Conservation (phyloP, 1,284 basidiomycete species). For the Malassezia dermatis region DNA sequence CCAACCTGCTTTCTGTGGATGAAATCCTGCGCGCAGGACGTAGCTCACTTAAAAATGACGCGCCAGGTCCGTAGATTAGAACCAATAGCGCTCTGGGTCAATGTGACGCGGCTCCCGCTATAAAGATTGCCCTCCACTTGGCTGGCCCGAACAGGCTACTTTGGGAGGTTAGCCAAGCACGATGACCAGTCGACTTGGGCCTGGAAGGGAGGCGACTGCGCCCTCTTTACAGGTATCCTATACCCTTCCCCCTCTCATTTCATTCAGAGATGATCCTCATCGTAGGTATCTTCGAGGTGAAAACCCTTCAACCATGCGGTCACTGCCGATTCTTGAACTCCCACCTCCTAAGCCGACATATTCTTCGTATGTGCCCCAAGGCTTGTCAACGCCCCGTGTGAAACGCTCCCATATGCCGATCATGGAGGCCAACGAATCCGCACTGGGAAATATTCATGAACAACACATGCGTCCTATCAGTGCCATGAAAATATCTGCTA, state of each 20-base stretch:
- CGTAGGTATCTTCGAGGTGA: conserved; percentile 1
- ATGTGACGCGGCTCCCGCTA: neutral
- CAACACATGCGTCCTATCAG: conserved; percentile 38
- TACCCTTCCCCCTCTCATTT: conserved; percentile 21
- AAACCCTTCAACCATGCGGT: conserved; percentile 10
- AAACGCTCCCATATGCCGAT: neutral
- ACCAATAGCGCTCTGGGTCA: neutral
- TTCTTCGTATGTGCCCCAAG: neutral
- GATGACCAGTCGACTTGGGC: neutral
- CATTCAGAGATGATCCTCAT: conserved; percentile 3
- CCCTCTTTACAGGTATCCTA: conserved; percentile 20
- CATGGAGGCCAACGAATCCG: neutral
- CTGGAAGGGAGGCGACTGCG: neutral
- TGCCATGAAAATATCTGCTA: conserved; percentile 20
- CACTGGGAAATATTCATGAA: neutral
- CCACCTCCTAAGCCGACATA: conserved; percentile 5
- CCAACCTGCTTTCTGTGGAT: conserved; percentile 87
- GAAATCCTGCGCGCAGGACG: conserved; percentile 82
- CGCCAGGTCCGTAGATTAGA: conserved; percentile 13
- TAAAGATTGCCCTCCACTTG: neutral
- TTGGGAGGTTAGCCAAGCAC: neutral
- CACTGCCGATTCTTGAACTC: conserved; percentile 24
- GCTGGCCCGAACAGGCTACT: neutral
- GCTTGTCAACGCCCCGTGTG: neutral
- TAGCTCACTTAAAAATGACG: conserved; percentile 40